phyloP scores from a whole-genome alignment of 83 land plant species.

The Picea abies region DNA sequence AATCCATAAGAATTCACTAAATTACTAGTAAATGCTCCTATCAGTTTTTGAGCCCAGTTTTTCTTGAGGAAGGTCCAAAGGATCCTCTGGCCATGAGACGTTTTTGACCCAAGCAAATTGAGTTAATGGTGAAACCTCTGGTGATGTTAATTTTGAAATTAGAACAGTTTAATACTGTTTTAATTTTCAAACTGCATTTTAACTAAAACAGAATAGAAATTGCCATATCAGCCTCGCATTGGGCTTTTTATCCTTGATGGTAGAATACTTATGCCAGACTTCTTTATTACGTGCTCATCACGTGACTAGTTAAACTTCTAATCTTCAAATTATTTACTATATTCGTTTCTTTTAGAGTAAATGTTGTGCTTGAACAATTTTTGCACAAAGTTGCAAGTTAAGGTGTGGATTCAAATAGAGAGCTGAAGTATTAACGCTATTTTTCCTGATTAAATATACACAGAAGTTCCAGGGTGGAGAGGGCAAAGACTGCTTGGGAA shows the following conservation, averaged over 20 bases:
- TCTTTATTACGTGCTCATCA: neutral
- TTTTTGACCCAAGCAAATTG: neutral
- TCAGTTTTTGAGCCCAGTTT: neutral
- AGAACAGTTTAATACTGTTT: neutral
- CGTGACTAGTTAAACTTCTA: neutral
- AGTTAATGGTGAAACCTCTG: neutral
- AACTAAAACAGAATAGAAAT: neutral
- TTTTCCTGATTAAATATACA: neutral
- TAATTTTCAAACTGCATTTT: neutral
- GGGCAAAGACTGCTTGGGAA: neutral
- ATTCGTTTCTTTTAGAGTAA: neutral
- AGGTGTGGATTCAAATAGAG: neutral
- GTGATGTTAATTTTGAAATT: neutral
- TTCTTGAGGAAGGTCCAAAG: neutral
- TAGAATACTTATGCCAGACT: neutral
- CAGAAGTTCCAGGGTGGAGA: constrained; percentile 8
- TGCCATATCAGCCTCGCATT: no score
- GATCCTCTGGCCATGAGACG: neutral
- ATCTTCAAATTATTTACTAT: neutral
- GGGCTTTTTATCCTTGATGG: neutral
- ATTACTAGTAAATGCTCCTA: neutral
- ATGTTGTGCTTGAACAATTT: neutral
- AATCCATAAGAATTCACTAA: neutral
- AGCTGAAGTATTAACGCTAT: neutral
- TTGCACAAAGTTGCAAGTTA: neutral